Base-by-base conservation (phyloP, 352 stramenopile species). In the Globisporangium mamillatum region DNA sequence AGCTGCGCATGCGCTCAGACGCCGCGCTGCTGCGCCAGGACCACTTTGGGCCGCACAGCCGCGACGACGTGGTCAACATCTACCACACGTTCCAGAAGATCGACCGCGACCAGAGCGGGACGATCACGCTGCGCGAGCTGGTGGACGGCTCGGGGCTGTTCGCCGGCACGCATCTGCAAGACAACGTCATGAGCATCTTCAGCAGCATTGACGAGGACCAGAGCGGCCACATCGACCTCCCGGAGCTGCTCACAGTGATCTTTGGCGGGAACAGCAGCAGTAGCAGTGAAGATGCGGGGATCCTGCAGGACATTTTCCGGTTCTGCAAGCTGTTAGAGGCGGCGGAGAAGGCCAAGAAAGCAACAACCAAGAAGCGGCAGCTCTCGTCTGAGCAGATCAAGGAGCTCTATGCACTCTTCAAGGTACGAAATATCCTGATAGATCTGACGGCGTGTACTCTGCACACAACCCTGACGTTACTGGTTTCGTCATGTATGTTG, bases 181-280 rank as follows among this genome's bases (percentile, higher is more conserved):
- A 91, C 20, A 91, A 91, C 34, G 70, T 92, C 1, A 79, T 80
- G 57, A 86, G 86, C 32, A 90, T 94, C 58, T 94, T 94, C 71
- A 85, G 75, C 63, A 89, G 81, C 46, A 82, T 94, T 60, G 86
- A 94, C 70, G 71, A 78, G 46, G 84, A 94, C 67, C 76, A 90
- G 20, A 94, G 86, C 66, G 86, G 86, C 22, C 77, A 86, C 25
- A 89, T 94, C 53, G 86, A 94, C 48, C 71, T 94, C 25, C 68
- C 74, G 1, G 86, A 94, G 60, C 78, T 92, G 4, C 84, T 74
- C 20, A 34, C 64, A 1, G 86, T 84, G 12, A 75, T 94, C 22
- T 93, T 94, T 50, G 74, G 75, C 41, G 55, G 41, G 8, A 29
- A 41, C n/a, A 50, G 18, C 0, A 83, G 88, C 6, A 29, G 41